These are phyloP conservation scores for Strigomonas culicis DNA, from an alignment of 208 protist genomes.

Conservation along the genomic window DNA sequence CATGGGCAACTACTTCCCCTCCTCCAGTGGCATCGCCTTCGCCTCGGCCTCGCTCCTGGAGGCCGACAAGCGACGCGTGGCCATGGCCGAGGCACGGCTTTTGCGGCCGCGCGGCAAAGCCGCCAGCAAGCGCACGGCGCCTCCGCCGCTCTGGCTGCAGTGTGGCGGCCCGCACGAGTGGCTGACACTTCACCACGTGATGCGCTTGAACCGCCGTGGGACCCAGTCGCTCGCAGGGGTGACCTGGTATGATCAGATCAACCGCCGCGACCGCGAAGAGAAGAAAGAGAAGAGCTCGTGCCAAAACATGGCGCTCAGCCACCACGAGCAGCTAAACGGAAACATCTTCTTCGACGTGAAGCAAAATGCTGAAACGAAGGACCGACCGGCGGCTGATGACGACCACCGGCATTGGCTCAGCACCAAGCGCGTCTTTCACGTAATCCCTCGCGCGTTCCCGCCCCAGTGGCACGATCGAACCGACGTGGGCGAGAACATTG, in stretches of 20 bases:
- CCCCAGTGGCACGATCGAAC: constrained; percentile 45
- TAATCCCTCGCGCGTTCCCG: constrained; percentile 72
- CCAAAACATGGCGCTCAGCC: no score
- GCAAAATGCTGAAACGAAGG: constrained; percentile 4
- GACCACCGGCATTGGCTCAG: constrained; percentile 82
- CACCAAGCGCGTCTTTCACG: constrained; percentile 66
- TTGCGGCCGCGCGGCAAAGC: neutral
- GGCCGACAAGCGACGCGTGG: constrained; percentile 6
- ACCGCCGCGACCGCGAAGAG: no score
- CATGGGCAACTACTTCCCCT: constrained; percentile 63
- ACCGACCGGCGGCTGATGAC: constrained; percentile 34
- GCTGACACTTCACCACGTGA: constrained; percentile 34
- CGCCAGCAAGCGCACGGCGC: neutral
- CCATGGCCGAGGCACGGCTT: neutral
- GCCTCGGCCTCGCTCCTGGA: constrained; percentile 36
- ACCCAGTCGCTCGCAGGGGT: no score
- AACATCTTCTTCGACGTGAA: constrained; percentile 12
- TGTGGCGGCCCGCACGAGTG: constrained; percentile 43
- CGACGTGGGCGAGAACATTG: constrained; percentile 49
- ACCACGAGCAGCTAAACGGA: neutral
- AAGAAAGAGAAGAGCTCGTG: no score
- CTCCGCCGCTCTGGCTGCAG: constrained; percentile 37
- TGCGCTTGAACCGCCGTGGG: neutral
- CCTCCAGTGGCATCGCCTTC: constrained; percentile 49
- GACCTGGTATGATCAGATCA: constrained; percentile 5